Conservation (phyloP, 2,329 filamentous ascomycete genomes). For the Penicillium sp. region DNA sequence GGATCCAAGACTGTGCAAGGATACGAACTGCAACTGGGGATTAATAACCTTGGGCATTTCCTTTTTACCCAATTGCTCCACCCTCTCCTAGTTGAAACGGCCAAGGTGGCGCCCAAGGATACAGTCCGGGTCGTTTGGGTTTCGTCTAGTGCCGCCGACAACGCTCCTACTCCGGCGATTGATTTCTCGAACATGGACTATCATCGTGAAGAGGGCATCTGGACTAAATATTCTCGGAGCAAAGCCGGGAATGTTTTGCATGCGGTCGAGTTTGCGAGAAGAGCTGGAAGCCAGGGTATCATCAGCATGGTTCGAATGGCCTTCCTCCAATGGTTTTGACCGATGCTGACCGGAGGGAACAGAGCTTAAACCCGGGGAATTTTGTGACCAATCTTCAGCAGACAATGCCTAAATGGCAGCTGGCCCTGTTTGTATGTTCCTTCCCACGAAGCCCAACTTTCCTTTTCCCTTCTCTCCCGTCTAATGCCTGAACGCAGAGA, state of each 20-base stretch:
- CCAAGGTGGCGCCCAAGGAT: constrained; percentile 19
- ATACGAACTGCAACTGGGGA: constrained; percentile 39
- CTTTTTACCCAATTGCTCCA: constrained; percentile 41
- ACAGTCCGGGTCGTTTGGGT: constrained; percentile 38
- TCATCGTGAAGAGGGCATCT: constrained; percentile 10
- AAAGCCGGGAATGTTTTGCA: constrained; percentile 25
- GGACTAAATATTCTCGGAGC: constrained; percentile 19
- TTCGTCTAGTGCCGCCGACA: constrained; percentile 29
- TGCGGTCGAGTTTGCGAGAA: constrained; percentile 15
- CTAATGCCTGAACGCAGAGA: constrained; percentile 4
- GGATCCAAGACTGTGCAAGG: constrained; percentile 34
- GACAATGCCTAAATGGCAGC: constrained; percentile 6
- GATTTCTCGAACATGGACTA: constrained; percentile 8
- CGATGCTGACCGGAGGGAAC: no score
- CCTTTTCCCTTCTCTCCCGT: no score
- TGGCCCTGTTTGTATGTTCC: no score
- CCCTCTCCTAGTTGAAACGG: constrained; percentile 34
- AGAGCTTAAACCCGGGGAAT: constrained; percentile 14
- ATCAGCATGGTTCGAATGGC: constrained; percentile 22
- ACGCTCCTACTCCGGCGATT: constrained; percentile 9
- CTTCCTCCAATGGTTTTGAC: no score
- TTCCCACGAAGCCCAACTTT: no score
- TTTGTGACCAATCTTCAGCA: constrained; percentile 11
- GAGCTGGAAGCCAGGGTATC: constrained; percentile 13
- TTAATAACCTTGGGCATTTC: constrained; percentile 39